These are phyloP conservation scores for Penicillium egyptiacum DNA, from an alignment of 495 filamentous ascomycete genomes.

Conservation along the genomic window DNA sequence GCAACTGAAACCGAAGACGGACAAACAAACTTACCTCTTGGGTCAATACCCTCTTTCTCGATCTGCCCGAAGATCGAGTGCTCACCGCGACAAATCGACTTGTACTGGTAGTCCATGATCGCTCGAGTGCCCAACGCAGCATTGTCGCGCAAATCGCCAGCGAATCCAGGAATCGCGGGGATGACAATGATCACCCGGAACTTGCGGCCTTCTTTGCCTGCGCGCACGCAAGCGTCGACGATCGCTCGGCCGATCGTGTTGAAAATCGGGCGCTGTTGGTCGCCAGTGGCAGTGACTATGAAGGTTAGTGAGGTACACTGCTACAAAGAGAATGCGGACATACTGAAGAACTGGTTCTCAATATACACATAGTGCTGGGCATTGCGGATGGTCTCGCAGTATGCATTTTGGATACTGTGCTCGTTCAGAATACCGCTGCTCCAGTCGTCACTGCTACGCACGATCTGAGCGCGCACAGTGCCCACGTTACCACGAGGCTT, in stretches of 20 bases:
- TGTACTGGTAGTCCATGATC: constrained; percentile 99
- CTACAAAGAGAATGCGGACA: constrained; percentile 12
- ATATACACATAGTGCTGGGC: constrained; percentile 94
- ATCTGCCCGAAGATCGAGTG: constrained; percentile 86
- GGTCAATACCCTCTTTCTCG: constrained; percentile 73
- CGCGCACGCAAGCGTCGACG: constrained; percentile 81
- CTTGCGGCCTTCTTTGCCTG: constrained; percentile 80
- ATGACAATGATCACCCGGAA: constrained; percentile 90
- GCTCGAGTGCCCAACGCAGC: constrained; percentile 83
- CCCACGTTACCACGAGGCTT: constrained; percentile 61
- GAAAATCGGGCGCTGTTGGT: constrained; percentile 78
- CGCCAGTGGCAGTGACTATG: constrained; percentile 81
- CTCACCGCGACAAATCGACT: constrained; percentile 87
- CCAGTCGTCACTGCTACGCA: constrained; percentile 89
- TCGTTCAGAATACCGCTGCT: constrained; percentile 90
- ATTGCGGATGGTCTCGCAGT: constrained; percentile 77
- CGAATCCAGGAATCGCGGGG: constrained; percentile 89
- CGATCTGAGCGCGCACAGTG: constrained; percentile 76
- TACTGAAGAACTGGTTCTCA: constrained; percentile 95
- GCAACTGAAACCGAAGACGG: not conserved
- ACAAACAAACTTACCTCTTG: constrained; percentile 40
- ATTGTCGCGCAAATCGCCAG: constrained; percentile 80
- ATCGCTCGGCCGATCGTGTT: constrained; percentile 87
- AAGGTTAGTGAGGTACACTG: constrained; percentile 18
- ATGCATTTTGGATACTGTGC: constrained; percentile 90